These are phyloP conservation scores for Ganoderma sinense DNA, from an alignment of 1,284 basidiomycete species.

Conservation along the genomic window DNA sequence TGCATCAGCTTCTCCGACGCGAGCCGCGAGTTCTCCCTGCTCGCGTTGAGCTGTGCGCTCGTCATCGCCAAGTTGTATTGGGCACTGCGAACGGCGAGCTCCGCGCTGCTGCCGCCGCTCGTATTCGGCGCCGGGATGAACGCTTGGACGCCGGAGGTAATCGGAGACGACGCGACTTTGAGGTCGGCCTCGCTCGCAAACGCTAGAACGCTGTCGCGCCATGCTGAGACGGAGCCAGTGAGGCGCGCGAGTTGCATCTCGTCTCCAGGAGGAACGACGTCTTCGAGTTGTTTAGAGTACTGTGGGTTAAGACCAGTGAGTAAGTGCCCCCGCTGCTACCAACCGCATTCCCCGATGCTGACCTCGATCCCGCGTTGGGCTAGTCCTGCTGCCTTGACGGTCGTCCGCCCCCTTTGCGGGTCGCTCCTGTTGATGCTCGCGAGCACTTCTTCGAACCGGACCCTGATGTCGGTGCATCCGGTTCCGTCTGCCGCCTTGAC, in stretches of 20 bases:
- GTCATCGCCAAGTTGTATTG: conserved; percentile 9
- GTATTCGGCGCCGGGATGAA: conserved; percentile 8
- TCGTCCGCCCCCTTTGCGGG: neutral
- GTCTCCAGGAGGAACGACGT: conserved; percentile 1
- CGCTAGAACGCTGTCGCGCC: conserved; percentile 14
- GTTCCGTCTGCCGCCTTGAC: conserved; percentile 7
- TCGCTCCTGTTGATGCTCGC: conserved; percentile 2
- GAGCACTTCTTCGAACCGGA: conserved; percentile 12
- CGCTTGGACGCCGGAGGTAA: conserved; percentile 13
- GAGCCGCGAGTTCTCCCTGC: conserved; percentile 12
- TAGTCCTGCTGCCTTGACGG: neutral
- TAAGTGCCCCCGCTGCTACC: neutral
- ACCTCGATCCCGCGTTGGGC: neutral
- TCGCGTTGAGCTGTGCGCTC: conserved; percentile 19
- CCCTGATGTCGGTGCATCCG: conserved; percentile 8
- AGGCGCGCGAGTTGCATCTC: conserved; percentile 2
- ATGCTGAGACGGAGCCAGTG: neutral
- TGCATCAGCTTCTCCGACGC: conserved; percentile 21
- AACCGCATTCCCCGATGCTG: neutral
- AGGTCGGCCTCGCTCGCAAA: conserved; percentile 12
- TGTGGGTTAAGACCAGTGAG: neutral
- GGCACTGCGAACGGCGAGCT: conserved; percentile 8
- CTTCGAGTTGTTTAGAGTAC: conserved; percentile 8
- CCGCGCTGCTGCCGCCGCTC: conserved; percentile 12
- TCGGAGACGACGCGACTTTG: conserved; percentile 11